These are phyloP conservation scores for Lichtheimia corymbifera DNA, from an alignment of 371 early-diverging fungal genomes.

Conservation along the genomic window DNA sequence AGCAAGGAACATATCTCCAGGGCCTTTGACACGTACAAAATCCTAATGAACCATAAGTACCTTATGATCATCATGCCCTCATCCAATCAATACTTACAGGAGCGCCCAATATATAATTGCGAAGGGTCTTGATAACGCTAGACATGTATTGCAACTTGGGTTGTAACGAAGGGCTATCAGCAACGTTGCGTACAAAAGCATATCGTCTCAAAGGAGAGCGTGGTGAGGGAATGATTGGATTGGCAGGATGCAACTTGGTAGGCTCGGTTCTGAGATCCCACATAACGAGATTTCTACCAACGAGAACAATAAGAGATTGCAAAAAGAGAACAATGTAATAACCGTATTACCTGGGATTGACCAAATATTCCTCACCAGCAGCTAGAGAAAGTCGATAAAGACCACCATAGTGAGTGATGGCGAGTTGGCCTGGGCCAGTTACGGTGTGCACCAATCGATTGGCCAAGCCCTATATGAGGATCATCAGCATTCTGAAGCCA, in stretches of 20 bases:
- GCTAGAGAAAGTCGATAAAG: slow-evolving; percentile 70
- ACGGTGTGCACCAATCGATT: slow-evolving; percentile 67
- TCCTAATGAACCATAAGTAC: slow-evolving; percentile 42
- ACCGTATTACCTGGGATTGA: slow-evolving; percentile 61
- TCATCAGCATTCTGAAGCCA: slow-evolving; percentile 12
- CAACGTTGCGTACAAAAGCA: slow-evolving; percentile 41
- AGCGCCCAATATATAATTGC: slow-evolving; percentile 47
- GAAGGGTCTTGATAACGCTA: slow-evolving; percentile 28
- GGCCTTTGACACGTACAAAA: slow-evolving; percentile 66
- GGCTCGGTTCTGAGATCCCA: slow-evolving; percentile 57
- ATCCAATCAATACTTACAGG: slow-evolving; percentile 34
- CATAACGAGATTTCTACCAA: slow-evolving; percentile 41
- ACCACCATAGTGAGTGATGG: slow-evolving; percentile 73
- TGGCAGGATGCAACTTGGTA: slow-evolving; percentile 30
- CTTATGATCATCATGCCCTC: slow-evolving; percentile 15
- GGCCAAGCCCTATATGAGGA: slow-evolving; percentile 56
- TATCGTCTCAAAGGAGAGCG: slow-evolving; percentile 34
- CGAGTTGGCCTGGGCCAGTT: slow-evolving; percentile 70
- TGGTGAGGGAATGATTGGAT: slow-evolving; percentile 39
- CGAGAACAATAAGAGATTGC: neutral
- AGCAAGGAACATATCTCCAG: slow-evolving; percentile 70
- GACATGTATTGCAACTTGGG: slow-evolving; percentile 45
- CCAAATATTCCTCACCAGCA: slow-evolving; percentile 71
- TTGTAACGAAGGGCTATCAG: slow-evolving; percentile 52
- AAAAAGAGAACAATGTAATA: no score